Base-by-base conservation (phyloP, 768 basidiomycete species). In the Cyathus striatus region DNA sequence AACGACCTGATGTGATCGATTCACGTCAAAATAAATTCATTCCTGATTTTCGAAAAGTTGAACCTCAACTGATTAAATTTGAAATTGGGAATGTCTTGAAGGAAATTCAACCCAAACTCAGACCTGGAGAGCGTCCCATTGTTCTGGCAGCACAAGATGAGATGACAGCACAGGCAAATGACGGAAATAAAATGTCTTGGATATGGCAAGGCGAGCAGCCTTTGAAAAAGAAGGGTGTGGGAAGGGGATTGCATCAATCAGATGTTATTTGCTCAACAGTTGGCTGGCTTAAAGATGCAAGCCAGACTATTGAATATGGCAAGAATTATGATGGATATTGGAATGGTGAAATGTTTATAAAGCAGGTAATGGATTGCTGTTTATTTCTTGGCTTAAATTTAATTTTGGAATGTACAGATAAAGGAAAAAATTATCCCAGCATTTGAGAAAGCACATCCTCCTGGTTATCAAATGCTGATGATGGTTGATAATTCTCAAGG, bases 401-500 rank as follows among this genome's bases (percentile, higher is more conserved):
- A 20, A 30, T 34, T 27, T 10, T 23, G 14, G 12, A 45, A 20
- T n/a, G 30, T 20, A 38, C 45, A 62, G 60, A 33, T 63, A 7
- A 23, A 26, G 1, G 55, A 57, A 38, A 59, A 57, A 41, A 59
- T 63, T 21, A 60, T 62, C 18, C 60, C 59, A 9, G 55, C 53
- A 14, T 63, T 63, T 42, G 57, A 65, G 40, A 13, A 23, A 13
- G 53, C 38, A 38, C 69, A 65, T 49, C 54, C 54, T 1, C 55
- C 60, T 3, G 56, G 50, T 18, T 65, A 61, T 50, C 60, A 64
- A 38, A 63, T 60, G 2, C 48, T 72, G 0, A 50, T 72, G 30
- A 46, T 70, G 40, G 58, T 73, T 41, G 64, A 72, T 44, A 63
- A 72, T 41, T 73, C 69, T 3, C 68, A 71, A 42, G 69, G 69